Evolutionary conservation across 345 rosid species (phyloP), one percentile per base, ranked within the genome.

Genomic region (Ceriops zippeliana): DNA sequence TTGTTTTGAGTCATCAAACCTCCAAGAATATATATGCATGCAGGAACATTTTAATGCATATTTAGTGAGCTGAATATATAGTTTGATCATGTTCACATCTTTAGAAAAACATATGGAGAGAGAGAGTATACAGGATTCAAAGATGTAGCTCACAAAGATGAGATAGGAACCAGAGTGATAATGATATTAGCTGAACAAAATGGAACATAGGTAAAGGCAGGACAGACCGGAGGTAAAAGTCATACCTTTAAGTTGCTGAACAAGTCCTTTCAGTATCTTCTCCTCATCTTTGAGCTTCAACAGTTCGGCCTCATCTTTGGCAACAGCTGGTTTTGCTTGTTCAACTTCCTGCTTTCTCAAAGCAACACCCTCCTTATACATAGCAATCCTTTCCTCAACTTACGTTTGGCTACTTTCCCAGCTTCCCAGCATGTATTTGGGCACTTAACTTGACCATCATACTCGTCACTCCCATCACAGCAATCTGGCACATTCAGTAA

Each of bases 401-500:
- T 90, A 60, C 86, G 85, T 63, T 86, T 71, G 76, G 98, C 97
- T 56, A 84, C 90, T 84, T 89, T 86, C 34, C 99, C 98, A 71
- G 92, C 91, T 77, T 96, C 92, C 98, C 90, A 89, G 81, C 99
- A 92, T 38, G 95, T 84, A 76, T 92, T 89, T 56, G 72, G 70
- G 75, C 99, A 96, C 69, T 83, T 81, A 58, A 85, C 82, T 78
- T 78, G 73, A 65, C 92, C 88, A 68, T 84, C 95, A 68, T 96
- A 90, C 78, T 96, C 99, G 27, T 92, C 99, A 80, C 96, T 96
- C 61, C 98, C 99, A 71, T 96, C 99, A 76, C 99, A 96, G 79
- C 99, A 96, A 83, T 96, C 98, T 96, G 81, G 81, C 76, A 74
- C 27, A 19, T 9, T 19, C 70, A 61, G 65, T 16, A 63, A 66